Base-by-base conservation (phyloP, 2,329 filamentous ascomycete species). In the Colletotrichum noveboracense region DNA sequence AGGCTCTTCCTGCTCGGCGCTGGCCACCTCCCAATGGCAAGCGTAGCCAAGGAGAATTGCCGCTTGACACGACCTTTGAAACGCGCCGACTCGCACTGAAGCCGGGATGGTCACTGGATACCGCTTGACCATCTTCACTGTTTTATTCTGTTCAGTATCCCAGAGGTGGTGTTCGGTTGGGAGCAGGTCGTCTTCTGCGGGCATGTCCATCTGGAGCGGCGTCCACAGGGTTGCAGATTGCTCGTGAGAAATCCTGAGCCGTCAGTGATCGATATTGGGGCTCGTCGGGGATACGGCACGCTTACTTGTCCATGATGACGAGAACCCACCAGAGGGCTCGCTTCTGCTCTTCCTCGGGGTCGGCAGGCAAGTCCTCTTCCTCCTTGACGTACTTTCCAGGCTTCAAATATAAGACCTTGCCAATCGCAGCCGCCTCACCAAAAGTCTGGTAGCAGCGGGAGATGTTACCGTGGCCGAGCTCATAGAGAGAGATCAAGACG, bases 391-490 rank as follows among this genome's bases (percentile, higher is more conserved):
- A 81, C 71, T 84, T 83, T 3, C 85, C 85, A 1, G 86, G 86
- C 36, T 79, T 79, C 18, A 88, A 81, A 7, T 79, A 82, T 43
- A 87, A 68, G 9, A 84, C 78, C 28, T 83, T 79, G 14, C 84
- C 83, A 62, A 83, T 82, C 6, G 83, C 82, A n/a, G 83, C 84
- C 1, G 84, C 82, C 77, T 87, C 85, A 38, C 85, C 85, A 12
- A 87, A 81, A 12, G 86, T 87, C 34, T 85, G 79, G 76, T 87
- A 88, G 28, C 86, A 85, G n/a, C 84, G 80, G 66, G 80, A 79
- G 36, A 84, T 81, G 38, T 86, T 83, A 36, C 86, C 86, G 74
- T 88, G 86, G 3, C 86, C 86, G 75, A 87, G 86, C 76, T 88
- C 86, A 77, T 86, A 88, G 56, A 87, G 79, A 6, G 85, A 84